phyloP scores from a whole-genome alignment of 148 eudicot genomes.

The Rhododendron molle region DNA sequence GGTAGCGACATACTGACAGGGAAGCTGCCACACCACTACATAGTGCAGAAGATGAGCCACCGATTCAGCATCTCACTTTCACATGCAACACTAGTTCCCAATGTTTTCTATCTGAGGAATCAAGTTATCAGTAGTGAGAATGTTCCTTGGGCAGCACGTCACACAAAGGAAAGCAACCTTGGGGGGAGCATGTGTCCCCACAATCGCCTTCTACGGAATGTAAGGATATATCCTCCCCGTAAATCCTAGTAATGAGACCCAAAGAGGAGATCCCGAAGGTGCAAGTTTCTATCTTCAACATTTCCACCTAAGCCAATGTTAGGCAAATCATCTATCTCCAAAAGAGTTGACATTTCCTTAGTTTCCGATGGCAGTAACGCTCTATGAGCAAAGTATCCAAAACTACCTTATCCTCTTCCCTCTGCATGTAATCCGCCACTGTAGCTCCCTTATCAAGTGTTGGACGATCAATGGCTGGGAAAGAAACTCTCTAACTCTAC shows the following conservation, averaged over 20 bases:
- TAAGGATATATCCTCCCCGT: not conserved
- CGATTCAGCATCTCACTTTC: not conserved
- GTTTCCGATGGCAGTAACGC: not conserved
- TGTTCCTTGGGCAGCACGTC: not conserved
- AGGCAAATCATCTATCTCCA: not conserved
- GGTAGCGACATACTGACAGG: not conserved
- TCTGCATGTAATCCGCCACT: not conserved
- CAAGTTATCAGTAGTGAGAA: not conserved
- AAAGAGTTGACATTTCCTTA: not conserved
- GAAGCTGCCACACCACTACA: not conserved
- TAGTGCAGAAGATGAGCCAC: not conserved
- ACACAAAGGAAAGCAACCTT: not conserved
- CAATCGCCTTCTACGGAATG: not conserved
- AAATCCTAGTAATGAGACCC: not conserved
- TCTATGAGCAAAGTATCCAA: not conserved
- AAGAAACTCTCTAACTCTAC: not conserved
- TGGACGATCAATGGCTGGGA: not conserved
- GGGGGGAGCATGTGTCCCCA: not conserved
- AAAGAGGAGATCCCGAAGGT: not conserved
- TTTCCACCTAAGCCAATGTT: not conserved
- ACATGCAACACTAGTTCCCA: not conserved
- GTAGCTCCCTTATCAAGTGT: not conserved
- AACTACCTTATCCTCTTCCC: not conserved
- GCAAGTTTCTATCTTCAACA: not conserved
- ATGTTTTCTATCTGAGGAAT: not conserved